Evolutionary conservation across 2,329 filamentous ascomycete genomes (phyloP).

Genomic region (Exserohilum turcica): DNA sequence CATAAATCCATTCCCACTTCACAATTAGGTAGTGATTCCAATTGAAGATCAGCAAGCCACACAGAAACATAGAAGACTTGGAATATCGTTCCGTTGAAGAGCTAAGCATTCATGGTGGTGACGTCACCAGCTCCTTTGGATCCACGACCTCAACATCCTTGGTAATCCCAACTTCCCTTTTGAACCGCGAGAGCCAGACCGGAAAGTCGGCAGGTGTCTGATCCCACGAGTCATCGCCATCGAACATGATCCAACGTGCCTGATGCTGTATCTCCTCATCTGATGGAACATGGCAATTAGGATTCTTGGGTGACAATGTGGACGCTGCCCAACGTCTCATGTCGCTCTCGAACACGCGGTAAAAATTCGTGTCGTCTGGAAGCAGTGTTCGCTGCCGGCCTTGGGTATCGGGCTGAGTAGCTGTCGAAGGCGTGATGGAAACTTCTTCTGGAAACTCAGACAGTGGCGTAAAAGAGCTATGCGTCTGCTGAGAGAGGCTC

Average conservation of each 20-base stretch:
- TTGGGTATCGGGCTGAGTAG: constrained; percentile 6
- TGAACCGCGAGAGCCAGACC: constrained; percentile 41
- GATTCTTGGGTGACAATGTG: constrained; percentile 30
- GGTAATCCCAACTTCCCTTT: constrained; percentile 28
- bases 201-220: constrained; percentile 45
- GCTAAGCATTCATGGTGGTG: neutral
- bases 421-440: neutral
- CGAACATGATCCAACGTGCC: constrained; percentile 42
- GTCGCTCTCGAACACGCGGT: constrained; percentile 24
- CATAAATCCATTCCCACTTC: too few relatives aligned
- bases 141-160: constrained; percentile 3
- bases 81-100: too few relatives aligned
- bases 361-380: constrained; percentile 26
- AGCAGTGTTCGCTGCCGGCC: constrained; percentile 11
- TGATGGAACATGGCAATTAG: constrained; percentile 28
- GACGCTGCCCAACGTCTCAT: constrained; percentile 31
- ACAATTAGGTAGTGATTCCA: too few relatives aligned
- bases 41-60: too few relatives aligned
- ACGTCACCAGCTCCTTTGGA: constrained; percentile 1
- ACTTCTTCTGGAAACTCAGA: neutral
- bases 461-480: neutral
- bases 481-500: neutral
- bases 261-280: constrained; percentile 44
- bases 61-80: too few relatives aligned
- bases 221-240: constrained; percentile 44